Base-by-base conservation (phyloP, 768 basidiomycete species). In the Paxillus ammoniavirescens region DNA sequence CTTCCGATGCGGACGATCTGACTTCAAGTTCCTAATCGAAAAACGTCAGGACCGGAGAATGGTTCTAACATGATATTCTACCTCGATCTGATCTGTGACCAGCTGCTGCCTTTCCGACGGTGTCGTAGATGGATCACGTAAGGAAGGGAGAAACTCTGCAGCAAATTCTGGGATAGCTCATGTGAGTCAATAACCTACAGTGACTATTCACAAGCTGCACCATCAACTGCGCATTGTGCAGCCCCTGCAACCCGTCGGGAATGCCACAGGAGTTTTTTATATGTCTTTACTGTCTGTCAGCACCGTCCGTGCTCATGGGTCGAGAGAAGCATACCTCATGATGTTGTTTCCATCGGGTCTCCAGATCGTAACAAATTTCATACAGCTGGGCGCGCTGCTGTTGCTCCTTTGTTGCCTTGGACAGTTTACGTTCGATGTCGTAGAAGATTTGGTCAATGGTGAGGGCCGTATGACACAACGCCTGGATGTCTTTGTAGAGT, bases 221-320 rank as follows among this genome's bases (percentile, higher is more conserved):
- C 62, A 5, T 64, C 62, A 8, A 63, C 62, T 8, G 31, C 15
- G 12, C 37, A 43, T 36, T 61, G 62, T 5, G 62, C 58, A 35
- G 63, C 49, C 5, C 55, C 62, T 44, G 62, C 61, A 40, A 60
- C 60, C 7, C 52, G 53, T 42, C 61, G 63, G 23, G 62, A 64
- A 10, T 47, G 58, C 62, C 62, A 63, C 6, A 64, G 46, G 36
- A 64, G 58, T 6, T 12, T 2, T 37, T 53, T 38, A 47, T 63
- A 63, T 0, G 52, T 52, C 61, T 63, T 13, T 7, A 7, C 18
- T 28, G 40, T 30, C 1, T 3, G 17, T 57, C 36, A 51, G 43
- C 37, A 15, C 21, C 5, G 28, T 1, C 28, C 2, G 2, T 4
- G 3, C 12, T 18, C 26, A 5, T 10, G 9, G 9, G 17, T 18